Base-by-base conservation (phyloP, 805 yeast genomes). In the Schizosaccharomyces lindneri region DNA sequence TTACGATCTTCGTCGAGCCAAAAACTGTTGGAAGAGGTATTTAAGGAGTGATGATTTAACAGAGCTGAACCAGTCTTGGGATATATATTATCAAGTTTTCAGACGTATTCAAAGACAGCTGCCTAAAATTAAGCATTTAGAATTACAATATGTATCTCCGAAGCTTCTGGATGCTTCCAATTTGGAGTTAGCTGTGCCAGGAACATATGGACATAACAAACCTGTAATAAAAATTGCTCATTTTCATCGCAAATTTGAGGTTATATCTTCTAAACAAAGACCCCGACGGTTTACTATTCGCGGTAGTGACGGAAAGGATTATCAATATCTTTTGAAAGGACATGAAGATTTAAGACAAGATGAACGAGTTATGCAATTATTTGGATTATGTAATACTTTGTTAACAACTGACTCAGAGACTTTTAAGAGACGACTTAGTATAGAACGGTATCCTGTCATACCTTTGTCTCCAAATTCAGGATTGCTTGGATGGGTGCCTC, bases 271-370 rank as follows among this genome's bases (percentile, higher is more conserved):
- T 0, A 93, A 93, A 69, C 99, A 93, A 72, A 80, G 97, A 68
- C 99, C 99, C 5, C 80, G 99, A 69, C 81, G 85, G 67, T 71
- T 87, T 63, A 78, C 83, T 13, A 79, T 87, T 60, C 76, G 78
- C 64, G 98, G 97, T 11, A 84, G 86, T 67, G 96, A 93, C 71
- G 98, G 98, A 63, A 86, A 85, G 67, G 86, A 84, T 48, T 88
- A 93, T 69, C 85, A 79, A 67, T 93, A 81, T 71, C 73, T 77
- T 1, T 75, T 93, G 68, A 93, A 93, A 72, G 98, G 97, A 0
- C 97, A 93, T 69, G 99, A 93, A 73, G 99, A 93, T 76, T 86
- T 93, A 61, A 80, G 99, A 68, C 99, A 93, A 70, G 99, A 93
- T 73, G 87, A 87, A 68, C 77, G 93, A 71, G 99, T 90, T 36